Evolutionary conservation across 176 grass and related monocot genomes (phyloP).

Genomic region (Poa annua): DNA sequence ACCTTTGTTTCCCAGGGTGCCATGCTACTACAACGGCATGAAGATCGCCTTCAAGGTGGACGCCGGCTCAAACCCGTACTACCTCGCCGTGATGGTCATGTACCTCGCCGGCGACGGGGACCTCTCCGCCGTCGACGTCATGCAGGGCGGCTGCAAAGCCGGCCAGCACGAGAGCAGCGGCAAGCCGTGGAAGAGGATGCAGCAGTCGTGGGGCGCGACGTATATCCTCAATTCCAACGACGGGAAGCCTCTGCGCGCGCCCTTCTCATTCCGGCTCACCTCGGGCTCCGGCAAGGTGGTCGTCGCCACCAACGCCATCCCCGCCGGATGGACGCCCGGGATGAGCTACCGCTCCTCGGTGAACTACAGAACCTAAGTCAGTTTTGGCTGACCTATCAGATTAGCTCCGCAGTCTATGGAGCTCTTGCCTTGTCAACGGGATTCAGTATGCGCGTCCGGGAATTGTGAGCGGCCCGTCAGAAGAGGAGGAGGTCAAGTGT

Average conservation of each 20-base stretch:
- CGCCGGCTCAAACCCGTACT: conserved; percentile 41
- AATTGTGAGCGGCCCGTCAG: conserved; percentile 37
- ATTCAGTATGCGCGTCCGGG: conserved; percentile 42
- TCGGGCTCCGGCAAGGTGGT: conserved; percentile 48
- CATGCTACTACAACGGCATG: conserved; percentile 48
- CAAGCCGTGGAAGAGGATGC: conserved; percentile 52
- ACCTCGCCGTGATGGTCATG: conserved; percentile 28
- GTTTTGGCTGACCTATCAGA: background rate
- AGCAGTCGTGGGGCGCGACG: conserved; percentile 55
- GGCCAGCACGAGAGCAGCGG: background rate
- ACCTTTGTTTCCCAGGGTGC: conserved; percentile 40
- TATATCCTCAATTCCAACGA: conserved; percentile 38
- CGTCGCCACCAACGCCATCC: conserved; percentile 51
- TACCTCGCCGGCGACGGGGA: conserved; percentile 26
- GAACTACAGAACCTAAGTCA: conserved; percentile 45
- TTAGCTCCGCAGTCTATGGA: background rate
- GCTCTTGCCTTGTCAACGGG: background rate
- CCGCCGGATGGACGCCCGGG: conserved; percentile 49
- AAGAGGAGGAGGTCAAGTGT: conserved; percentile 42
- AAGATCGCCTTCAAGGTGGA: conserved; percentile 51
- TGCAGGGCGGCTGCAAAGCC: conserved; percentile 12
- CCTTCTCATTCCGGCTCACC: conserved; percentile 55
- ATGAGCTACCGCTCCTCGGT: background rate
- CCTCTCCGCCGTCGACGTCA: conserved; percentile 1
- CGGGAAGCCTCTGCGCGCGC: conserved; percentile 46